A percentile compares a stretch with the other conserved stretches of the same genome.
phyloP scores from a whole-genome alignment of 2,329 filamentous ascomycete species.

The Graphium sp. region DNA sequence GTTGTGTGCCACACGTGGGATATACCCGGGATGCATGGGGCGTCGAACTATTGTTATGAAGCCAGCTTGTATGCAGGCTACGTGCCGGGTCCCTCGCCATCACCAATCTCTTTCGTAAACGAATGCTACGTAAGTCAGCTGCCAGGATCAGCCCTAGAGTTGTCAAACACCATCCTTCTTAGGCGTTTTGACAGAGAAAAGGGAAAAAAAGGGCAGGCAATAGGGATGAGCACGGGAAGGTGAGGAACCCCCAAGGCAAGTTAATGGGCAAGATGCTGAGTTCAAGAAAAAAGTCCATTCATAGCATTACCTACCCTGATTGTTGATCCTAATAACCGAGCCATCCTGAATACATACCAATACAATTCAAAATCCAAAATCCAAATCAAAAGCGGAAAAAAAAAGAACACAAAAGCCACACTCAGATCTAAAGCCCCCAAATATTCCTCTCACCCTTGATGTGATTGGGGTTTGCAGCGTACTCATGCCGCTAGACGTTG shows the following conservation, averaged over 20 bases:
- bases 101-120: too few relatives aligned
- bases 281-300: not conserved
- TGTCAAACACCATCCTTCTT: too few relatives aligned
- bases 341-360: not conserved
- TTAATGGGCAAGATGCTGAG: not conserved
- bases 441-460: conserved; percentile 1
- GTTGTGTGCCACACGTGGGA: too few relatives aligned
- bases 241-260: not conserved
- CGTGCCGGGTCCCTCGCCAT: too few relatives aligned
- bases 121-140: too few relatives aligned
- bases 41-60: too few relatives aligned
- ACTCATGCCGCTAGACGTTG: too few relatives aligned
- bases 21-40: too few relatives aligned
- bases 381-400: not conserved
- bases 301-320: not conserved
- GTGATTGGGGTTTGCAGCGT: too few relatives aligned
- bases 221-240: not conserved
- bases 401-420: not conserved
- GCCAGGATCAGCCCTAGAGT: too few relatives aligned
- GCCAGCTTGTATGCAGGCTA: too few relatives aligned
- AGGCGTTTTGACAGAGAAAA: too few relatives aligned
- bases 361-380: not conserved
- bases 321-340: not conserved
- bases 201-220: conserved; percentile 1
- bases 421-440: not conserved